Conservation (phyloP, 345 rosid genomes). For the Eucalyptus lansdowneana region DNA sequence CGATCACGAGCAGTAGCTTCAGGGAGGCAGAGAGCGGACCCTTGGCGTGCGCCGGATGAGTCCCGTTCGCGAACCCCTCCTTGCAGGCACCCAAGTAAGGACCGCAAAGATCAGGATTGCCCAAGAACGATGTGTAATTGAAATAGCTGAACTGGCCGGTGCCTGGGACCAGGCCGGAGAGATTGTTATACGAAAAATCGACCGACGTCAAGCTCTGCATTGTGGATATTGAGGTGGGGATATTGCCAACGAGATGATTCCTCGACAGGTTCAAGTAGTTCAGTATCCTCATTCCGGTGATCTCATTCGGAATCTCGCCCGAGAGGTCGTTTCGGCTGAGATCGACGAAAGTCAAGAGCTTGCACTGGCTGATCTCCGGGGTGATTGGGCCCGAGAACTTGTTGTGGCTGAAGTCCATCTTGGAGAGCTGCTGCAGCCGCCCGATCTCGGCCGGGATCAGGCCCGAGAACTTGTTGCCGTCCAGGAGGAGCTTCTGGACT, state of each 20-base stretch:
- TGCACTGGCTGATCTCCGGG: slow-evolving; percentile 38
- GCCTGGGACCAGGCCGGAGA: slow-evolving; percentile 35
- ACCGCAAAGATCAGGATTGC: slow-evolving; percentile 38
- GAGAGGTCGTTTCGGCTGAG: slow-evolving; percentile 35
- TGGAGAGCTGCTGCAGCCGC: slow-evolving; percentile 35
- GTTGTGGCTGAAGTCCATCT: slow-evolving; percentile 39
- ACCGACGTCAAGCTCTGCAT: slow-evolving; percentile 53
- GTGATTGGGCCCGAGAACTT: slow-evolving; percentile 27
- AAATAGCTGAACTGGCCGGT: slow-evolving; percentile 46
- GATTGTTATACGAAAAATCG: slow-evolving; percentile 44
- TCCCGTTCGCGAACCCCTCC: slow-evolving; percentile 14
- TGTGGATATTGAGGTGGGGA: slow-evolving; percentile 26
- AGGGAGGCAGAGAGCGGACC: slow-evolving; percentile 27
- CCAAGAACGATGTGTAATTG: slow-evolving; percentile 39
- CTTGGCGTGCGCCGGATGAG: slow-evolving; percentile 14
- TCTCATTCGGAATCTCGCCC: slow-evolving; percentile 27
- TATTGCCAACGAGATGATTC: slow-evolving; percentile 33
- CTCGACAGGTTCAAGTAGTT: slow-evolving; percentile 36
- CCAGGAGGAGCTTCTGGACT: slow-evolving; percentile 38
- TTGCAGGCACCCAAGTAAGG: slow-evolving; percentile 43
- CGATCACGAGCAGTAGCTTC: slow-evolving; percentile 39
- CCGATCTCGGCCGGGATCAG: slow-evolving; percentile 32
- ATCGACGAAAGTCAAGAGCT: slow-evolving; percentile 36
- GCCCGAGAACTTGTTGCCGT: slow-evolving; percentile 34
- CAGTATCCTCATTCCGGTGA: slow-evolving; percentile 37